These are phyloP conservation scores for Capsella bursapastoris DNA, from an alignment of 345 rosid species.

Conservation along the genomic window DNA sequence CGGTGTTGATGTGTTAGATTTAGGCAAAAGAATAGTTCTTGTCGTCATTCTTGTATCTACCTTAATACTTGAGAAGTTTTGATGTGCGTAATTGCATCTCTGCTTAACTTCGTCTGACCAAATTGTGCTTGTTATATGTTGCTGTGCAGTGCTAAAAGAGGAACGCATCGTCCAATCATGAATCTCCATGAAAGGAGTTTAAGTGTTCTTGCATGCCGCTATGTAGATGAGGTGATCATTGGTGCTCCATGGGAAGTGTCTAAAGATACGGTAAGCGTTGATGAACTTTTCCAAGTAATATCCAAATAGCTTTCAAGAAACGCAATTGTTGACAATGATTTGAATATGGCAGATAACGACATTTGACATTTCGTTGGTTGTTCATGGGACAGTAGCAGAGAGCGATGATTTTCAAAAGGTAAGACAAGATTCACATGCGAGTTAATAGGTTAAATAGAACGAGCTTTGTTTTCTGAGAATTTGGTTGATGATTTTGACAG, in stretches of 20 bases:
- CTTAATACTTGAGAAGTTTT: background rate
- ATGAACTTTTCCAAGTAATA: slow-evolving; percentile 2
- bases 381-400: slow-evolving; percentile 89
- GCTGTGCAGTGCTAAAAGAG: slow-evolving; percentile 73
- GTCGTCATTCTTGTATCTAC: background rate
- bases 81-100: slow-evolving; percentile 18
- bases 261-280: slow-evolving; percentile 72
- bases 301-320: background rate
- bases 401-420: slow-evolving; percentile 44
- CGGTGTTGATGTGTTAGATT: slow-evolving; percentile 19
- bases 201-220: slow-evolving; percentile 89
- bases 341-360: slow-evolving; percentile 65
- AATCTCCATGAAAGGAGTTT: slow-evolving; percentile 90
- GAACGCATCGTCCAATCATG: slow-evolving; percentile 78
- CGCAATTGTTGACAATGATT: slow-evolving; percentile 6
- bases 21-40: slow-evolving; percentile 1
- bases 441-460: background rate
- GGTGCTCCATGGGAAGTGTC: slow-evolving; percentile 98
- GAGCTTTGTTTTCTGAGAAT: background rate
- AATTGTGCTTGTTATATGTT: slow-evolving; percentile 13
- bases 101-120: slow-evolving; percentile 16
- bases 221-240: slow-evolving; percentile 96
- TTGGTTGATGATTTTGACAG: slow-evolving; percentile 48
- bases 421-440: background rate
- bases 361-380: slow-evolving; percentile 80